phyloP scores from a whole-genome alignment of 352 stramenopile genomes.

The Pythium biforme region DNA sequence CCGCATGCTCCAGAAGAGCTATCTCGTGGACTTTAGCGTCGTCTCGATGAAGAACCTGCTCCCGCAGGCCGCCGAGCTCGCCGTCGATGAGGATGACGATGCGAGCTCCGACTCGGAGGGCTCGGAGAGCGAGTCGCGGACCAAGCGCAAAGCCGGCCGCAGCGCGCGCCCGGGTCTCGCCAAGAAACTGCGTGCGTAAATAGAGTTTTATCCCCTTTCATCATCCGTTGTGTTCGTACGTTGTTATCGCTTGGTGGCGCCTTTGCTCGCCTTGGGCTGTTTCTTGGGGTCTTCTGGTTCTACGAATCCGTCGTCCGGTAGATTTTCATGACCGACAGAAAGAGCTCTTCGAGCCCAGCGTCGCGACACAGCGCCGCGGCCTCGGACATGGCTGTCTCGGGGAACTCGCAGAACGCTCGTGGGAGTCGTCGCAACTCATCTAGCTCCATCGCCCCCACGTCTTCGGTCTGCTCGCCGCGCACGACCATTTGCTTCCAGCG shows the following conservation, averaged over 20 bases:
- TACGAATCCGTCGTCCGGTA: conserved; percentile 28
- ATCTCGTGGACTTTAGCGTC: conserved; percentile 95
- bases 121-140: conserved; percentile 24
- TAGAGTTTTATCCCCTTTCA: neutral
- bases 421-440: conserved; percentile 42
- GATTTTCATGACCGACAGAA: conserved; percentile 83
- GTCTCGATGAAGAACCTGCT: conserved; percentile 86
- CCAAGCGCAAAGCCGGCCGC: conserved; percentile 17
- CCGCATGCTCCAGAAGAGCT: conserved; percentile 95
- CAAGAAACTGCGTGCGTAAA: conserved; percentile 28
- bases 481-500: conserved; percentile 83
- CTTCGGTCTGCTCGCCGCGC: conserved; percentile 65
- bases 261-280: neutral
- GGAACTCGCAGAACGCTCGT: conserved; percentile 53
- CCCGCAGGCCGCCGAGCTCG: conserved; percentile 35
- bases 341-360: conserved; percentile 59
- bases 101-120: conserved; percentile 11
- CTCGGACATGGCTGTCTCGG: conserved; percentile 62
- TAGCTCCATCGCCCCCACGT: conserved; percentile 11
- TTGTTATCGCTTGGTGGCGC: neutral
- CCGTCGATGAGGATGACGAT: conserved; percentile 15
- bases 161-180: neutral
- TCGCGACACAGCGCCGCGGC: conserved; percentile 49
- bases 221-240: neutral
- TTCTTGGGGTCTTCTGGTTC: neutral